phyloP scores from a whole-genome alignment of 768 basidiomycete genomes.

The Rhizopogon vesiculosus region DNA sequence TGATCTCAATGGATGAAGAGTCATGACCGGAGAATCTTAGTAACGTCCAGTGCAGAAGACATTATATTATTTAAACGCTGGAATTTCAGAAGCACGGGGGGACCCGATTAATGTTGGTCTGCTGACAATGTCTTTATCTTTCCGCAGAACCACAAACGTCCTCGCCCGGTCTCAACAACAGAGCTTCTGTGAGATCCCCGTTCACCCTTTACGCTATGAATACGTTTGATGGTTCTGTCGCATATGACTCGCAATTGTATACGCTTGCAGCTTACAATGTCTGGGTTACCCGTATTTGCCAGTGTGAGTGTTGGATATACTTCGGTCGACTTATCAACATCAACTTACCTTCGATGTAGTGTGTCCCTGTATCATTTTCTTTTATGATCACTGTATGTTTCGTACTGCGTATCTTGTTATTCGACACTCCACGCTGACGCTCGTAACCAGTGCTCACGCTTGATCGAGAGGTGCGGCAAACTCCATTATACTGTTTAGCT shows the following conservation, averaged over 20 bases:
- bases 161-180: background rate
- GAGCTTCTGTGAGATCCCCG: background rate
- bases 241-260: background rate
- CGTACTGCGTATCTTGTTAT: background rate
- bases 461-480: background rate
- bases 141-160: background rate
- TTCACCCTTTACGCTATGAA: background rate
- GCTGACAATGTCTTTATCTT: no score
- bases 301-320: background rate
- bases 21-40: no score
- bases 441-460: background rate
- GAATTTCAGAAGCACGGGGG: background rate
- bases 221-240: background rate
- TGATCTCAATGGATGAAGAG: background rate
- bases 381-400: background rate
- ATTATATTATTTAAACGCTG: no score
- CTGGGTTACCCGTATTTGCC: background rate
- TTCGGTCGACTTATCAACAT: background rate
- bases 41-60: no score
- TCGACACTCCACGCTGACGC: background rate
- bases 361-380: background rate
- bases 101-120: background rate
- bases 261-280: background rate
- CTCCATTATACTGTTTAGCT: background rate
- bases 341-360: background rate